Evolutionary conservation across 352 stramenopile genomes (phyloP).

Genomic region (Thalassiosira exigua): DNA sequence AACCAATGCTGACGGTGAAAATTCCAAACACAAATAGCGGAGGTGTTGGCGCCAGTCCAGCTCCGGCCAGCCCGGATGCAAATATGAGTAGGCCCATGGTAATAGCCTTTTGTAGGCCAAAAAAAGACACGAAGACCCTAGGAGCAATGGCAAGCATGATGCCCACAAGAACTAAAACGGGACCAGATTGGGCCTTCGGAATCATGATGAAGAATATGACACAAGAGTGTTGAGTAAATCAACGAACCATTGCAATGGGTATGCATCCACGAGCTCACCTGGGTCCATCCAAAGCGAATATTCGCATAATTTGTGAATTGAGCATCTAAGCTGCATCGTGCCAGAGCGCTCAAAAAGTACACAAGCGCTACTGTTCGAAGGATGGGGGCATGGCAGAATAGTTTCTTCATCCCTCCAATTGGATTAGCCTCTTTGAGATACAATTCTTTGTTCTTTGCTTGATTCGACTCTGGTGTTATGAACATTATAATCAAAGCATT

Average conservation of each 20-base stretch:
- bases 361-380: conserved; percentile 27
- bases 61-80: conserved; percentile 22
- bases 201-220: not conserved
- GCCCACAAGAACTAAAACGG: conserved; percentile 26
- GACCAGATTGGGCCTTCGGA: conserved; percentile 20
- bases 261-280: conserved; percentile 9
- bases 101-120: conserved; percentile 26
- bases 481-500: conserved; percentile 49
- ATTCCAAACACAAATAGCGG: conserved; percentile 30
- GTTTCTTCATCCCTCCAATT: conserved; percentile 31
- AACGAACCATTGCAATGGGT: too few species aligned
- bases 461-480: conserved; percentile 49
- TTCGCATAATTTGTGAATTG: conserved; percentile 53
- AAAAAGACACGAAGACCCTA: conserved; percentile 4
- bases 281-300: conserved; percentile 46
- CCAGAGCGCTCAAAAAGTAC: conserved; percentile 41
- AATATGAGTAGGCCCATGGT: conserved; percentile 18
- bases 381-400: conserved; percentile 40
- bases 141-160: conserved; percentile 19
- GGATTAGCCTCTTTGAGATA: conserved; percentile 38
- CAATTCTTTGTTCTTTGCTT: conserved; percentile 24
- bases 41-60: conserved; percentile 31
- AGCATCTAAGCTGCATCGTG: conserved; percentile 42
- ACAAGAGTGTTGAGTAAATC: too few species aligned
- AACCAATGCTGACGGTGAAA: conserved; percentile 30